Evolutionary conservation across 495 filamentous ascomycete species (phyloP), one percentile per base, ranked within the genome.

Genomic region (Darksidea phi): DNA sequence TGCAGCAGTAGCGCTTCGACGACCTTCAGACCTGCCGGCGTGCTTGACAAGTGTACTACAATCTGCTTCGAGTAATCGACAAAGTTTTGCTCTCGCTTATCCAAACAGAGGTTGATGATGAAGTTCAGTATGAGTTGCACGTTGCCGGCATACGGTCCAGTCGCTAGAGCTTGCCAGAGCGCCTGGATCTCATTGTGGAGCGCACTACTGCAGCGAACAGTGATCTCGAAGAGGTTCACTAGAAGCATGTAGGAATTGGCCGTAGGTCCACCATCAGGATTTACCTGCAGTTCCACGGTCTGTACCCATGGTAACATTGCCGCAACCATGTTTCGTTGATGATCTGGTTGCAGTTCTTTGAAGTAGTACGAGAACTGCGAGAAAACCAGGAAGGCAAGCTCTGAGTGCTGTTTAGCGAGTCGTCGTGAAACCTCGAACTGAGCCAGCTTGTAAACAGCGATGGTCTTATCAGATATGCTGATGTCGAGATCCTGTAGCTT

Each of bases 61-160:
- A 98, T 89, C 74, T 98, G 94, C 76, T 97, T 97, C 2, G 94
- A 91, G 70, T 90, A 96, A 61, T 95, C 90, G 45, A 98, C 91
- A 75, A 96, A 97, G 63, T 95, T 97, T 63, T 97, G 95, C 66
- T 98, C 94, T 52, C 92, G 84, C 47, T 91, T 85, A 60, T 98
- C 95, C 32, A 97, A 73, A 64, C 94, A 97, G 6, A 97, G 82
- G 23, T 81, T 85, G 72, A 97, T 97, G 72, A 97, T 92, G 69
- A 97, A 98, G 70, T 98, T 89, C 4, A 98, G 81, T 10, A 97
- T 88, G 17, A 97, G 80, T 61, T 94, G 88, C 25, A 97, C 94
- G 70, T 98, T 98, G n/a, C 92, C 94, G 4, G 84, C 87, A 75
- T 96, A 86, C 0, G 91, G 92, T 1, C 93, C 95, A 4, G 92